Conservation (phyloP, 176 grass and related monocot genomes). For the Cenchrus americanus region DNA sequence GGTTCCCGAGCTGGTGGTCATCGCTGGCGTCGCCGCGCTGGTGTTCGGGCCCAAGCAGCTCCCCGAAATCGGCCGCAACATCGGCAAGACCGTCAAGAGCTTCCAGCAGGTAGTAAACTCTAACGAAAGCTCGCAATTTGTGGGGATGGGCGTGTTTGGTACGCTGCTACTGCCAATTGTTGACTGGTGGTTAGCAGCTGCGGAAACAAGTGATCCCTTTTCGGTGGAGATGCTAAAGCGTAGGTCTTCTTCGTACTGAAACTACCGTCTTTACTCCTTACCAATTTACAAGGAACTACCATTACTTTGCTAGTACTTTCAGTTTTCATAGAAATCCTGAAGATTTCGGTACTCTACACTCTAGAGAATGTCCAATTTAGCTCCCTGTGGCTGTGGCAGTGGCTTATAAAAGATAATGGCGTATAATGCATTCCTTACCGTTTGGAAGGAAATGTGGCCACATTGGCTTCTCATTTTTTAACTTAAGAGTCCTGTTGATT, state of each 20-base stretch:
- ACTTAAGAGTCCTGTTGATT: not conserved
- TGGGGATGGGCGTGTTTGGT: not conserved
- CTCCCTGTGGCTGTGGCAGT: no score
- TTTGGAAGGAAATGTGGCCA: not conserved
- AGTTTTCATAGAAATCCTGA: not conserved
- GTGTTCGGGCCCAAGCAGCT: conserved; percentile 90
- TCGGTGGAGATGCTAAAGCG: not conserved
- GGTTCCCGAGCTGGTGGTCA: conserved; percentile 84
- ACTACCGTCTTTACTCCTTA: no score
- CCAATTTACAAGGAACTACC: not conserved
- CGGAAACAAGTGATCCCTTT: not conserved
- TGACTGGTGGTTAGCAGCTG: not conserved
- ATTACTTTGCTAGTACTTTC: not conserved
- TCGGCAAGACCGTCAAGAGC: conserved; percentile 95
- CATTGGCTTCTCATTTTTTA: conserved; percentile 1
- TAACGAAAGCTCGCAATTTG: not conserved
- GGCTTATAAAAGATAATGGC: not conserved
- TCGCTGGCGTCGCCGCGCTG: conserved; percentile 88
- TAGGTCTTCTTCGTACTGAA: not conserved
- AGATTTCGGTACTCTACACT: not conserved
- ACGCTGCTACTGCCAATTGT: not conserved
- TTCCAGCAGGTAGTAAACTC: conserved; percentile 84
- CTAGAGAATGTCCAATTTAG: not conserved
- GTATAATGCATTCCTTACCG: not conserved
- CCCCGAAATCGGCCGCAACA: conserved; percentile 81